phyloP scores from a whole-genome alignment of 1,284 basidiomycete genomes.

The Pisolithus thermaeus region DNA sequence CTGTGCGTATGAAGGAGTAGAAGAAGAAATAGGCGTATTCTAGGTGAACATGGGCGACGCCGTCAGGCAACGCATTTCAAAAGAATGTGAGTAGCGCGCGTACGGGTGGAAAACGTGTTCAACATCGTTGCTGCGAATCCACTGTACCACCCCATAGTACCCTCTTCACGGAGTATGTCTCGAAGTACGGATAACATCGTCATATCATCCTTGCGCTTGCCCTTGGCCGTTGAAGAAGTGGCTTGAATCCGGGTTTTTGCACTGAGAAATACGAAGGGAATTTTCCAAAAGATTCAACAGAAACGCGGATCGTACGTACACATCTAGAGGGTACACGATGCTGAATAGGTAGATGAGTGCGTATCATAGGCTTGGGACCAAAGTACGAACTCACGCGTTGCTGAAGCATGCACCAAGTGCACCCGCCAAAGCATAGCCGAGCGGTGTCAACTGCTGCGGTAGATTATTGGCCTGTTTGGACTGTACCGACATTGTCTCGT shows the following conservation, averaged over 20 bases:
- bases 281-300: neutral
- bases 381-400: constrained; percentile 67
- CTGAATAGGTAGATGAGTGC: constrained; percentile 37
- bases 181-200: constrained; percentile 63
- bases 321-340: constrained; percentile 92
- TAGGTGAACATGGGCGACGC: constrained; percentile 27
- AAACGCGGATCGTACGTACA: constrained; percentile 47
- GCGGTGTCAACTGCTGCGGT: constrained; percentile 69
- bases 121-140: constrained; percentile 98
- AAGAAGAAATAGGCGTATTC: constrained; percentile 99
- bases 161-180: constrained; percentile 74
- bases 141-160: constrained; percentile 79
- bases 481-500: constrained; percentile 22
- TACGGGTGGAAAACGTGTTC: constrained; percentile 95
- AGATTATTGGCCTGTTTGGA: constrained; percentile 16
- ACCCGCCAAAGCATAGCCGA: constrained; percentile 90
- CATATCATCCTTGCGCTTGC: constrained; percentile 48
- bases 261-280: constrained; percentile 33
- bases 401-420: constrained; percentile 92
- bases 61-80: neutral
- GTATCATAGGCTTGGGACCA: neutral
- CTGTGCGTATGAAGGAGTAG: constrained; percentile 85
- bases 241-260: constrained; percentile 97
- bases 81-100: constrained; percentile 32
- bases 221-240: constrained; percentile 38